These are phyloP conservation scores for Pezizomycotina sp. DNA, from an alignment of 2,329 filamentous ascomycete genomes.

Conservation along the genomic window DNA sequence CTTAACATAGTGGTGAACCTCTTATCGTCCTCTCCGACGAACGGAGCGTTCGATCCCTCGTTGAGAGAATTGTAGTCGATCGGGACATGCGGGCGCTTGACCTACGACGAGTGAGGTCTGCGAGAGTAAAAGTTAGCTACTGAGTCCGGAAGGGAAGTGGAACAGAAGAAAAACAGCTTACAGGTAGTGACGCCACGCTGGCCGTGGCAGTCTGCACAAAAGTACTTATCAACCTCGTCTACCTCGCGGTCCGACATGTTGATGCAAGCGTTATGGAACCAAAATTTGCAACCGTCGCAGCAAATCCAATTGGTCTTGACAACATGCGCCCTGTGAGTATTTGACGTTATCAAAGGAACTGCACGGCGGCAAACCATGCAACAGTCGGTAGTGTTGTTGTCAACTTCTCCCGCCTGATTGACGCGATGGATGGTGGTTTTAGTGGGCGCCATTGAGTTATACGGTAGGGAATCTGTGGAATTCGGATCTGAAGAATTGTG, in stretches of 20 bases:
- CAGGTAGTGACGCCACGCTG: constrained; percentile 46
- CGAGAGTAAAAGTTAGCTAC: too few species aligned
- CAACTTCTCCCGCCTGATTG: too few species aligned
- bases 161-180: constrained; percentile 26
- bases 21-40: constrained; percentile 48
- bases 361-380: constrained; percentile 14
- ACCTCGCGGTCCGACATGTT: constrained; percentile 49
- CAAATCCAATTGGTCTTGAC: constrained; percentile 39
- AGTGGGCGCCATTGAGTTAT: too few species aligned
- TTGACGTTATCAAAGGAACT: constrained; percentile 12
- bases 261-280: constrained; percentile 52
- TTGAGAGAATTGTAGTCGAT: constrained; percentile 54
- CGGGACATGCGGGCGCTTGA: constrained; percentile 44
- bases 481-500: too few species aligned
- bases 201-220: constrained; percentile 44
- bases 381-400: too few species aligned
- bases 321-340: constrained; percentile 11
- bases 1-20: constrained; percentile 52
- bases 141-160: constrained; percentile 23
- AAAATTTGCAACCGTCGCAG: constrained; percentile 51
- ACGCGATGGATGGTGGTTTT: too few species aligned
- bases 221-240: constrained; percentile 50
- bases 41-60: constrained; percentile 37
- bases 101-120: too few species aligned
- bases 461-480: too few species aligned